Evolutionary conservation across 257 asterid genomes (phyloP).

Genomic region (Coffea canephora): DNA sequence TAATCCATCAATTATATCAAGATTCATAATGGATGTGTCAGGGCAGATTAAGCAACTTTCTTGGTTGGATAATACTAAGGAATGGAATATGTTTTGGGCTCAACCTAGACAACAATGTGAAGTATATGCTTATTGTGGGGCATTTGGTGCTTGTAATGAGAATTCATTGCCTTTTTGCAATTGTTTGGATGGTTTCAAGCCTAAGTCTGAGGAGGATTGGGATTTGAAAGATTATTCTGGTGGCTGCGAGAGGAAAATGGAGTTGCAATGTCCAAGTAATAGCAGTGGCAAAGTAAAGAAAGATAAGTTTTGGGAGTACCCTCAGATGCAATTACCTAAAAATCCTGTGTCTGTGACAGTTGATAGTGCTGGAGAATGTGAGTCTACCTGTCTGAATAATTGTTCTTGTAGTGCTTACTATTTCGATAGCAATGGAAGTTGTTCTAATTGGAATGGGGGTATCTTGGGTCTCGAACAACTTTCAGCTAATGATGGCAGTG

Average conservation of each 20-base stretch:
- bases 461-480: slow-evolving; percentile 25
- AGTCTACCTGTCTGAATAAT: slow-evolving; percentile 37
- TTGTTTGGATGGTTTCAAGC: slow-evolving; percentile 39
- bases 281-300: slow-evolving; percentile 4
- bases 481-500: slow-evolving; percentile 22
- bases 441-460: slow-evolving; percentile 17
- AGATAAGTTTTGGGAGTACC: slow-evolving; percentile 25
- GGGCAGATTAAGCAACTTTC: slow-evolving; percentile 41
- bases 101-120: slow-evolving; percentile 44
- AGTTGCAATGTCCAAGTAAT: slow-evolving; percentile 26
- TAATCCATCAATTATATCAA: slow-evolving; percentile 12
- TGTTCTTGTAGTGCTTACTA: slow-evolving; percentile 49
- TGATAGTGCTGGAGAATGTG: slow-evolving; percentile 32
- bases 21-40: slow-evolving; percentile 42
- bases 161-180: slow-evolving; percentile 31
- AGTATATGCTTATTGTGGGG: slow-evolving; percentile 50
- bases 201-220: slow-evolving; percentile 30
- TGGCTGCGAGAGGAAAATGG: slow-evolving; percentile 36
- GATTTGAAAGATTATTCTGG: slow-evolving; percentile 35
- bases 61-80: slow-evolving; percentile 23
- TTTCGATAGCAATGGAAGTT: slow-evolving; percentile 16
- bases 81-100: slow-evolving; percentile 43
- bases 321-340: slow-evolving; percentile 22
- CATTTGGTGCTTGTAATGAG: slow-evolving; percentile 37
- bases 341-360: slow-evolving; percentile 12